Conservation (phyloP, 2,329 filamentous ascomycete species). For the Nemania abortiva region DNA sequence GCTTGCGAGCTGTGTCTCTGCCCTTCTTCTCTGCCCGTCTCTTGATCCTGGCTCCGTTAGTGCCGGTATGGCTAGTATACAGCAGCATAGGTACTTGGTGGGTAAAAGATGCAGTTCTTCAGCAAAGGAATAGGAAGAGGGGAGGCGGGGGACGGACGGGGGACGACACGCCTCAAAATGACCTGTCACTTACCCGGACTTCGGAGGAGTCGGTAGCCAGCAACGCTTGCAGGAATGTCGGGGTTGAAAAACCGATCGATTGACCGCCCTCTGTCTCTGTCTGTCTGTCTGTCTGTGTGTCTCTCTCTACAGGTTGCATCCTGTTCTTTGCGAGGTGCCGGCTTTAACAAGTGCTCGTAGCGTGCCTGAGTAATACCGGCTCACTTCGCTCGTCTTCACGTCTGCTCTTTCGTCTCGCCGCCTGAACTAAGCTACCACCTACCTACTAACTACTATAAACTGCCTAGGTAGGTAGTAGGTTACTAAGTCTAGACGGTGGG, state of each 20-base stretch:
- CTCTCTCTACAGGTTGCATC: too few relatives aligned
- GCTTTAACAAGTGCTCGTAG: slow-evolving; percentile 18
- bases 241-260: too few relatives aligned
- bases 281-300: too few relatives aligned
- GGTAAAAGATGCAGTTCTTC: too few relatives aligned
- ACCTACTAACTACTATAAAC: too few relatives aligned
- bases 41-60: slow-evolving; percentile 21
- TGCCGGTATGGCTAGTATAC: slow-evolving; percentile 40
- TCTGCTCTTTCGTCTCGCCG: slow-evolving; percentile 31
- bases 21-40: neutral
- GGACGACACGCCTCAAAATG: slow-evolving; percentile 28
- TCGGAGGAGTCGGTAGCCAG: slow-evolving; percentile 2
- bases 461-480: too few relatives aligned
- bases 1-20: neutral
- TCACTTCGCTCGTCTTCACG: slow-evolving; percentile 18
- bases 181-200: slow-evolving; percentile 24
- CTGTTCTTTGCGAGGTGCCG: too few relatives aligned
- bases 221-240: slow-evolving; percentile 18
- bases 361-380: slow-evolving; percentile 32
- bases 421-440: too few relatives aligned
- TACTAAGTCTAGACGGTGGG: slow-evolving; percentile 39
- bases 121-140: too few relatives aligned
- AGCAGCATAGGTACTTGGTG: slow-evolving; percentile 2
- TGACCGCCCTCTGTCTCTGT: too few relatives aligned
- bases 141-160: neutral